Evolutionary conservation across 2,329 filamentous ascomycete genomes (phyloP), one percentile per base, ranked within the genome.

Genomic region (Rugonectria rugulosa): DNA sequence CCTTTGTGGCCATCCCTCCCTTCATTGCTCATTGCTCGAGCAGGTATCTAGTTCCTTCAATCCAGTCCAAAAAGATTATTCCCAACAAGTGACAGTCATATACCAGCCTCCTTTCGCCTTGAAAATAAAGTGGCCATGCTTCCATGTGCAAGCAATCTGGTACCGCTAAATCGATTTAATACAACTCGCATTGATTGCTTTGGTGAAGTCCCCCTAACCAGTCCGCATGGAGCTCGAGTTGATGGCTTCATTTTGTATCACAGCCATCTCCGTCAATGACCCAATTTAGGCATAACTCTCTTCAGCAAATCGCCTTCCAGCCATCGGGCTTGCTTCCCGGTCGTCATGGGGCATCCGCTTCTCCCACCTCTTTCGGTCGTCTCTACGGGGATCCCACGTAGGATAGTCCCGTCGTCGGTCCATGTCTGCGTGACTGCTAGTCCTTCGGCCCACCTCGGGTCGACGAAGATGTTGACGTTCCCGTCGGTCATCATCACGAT

Each of bases 361-460:
- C 14, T 73, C 72, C 62, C 70, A 71, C 41, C 72, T 74, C 57
- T 71, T 72, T 19, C 71, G 68, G 5, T 75, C 69, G 8, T 73
- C 67, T 49, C 69, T 66, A 38, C 72, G 68, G 14, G 64, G 43
- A 29, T 78, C 75, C 62, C 72, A 72, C 6, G 69, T 63, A 6
- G 64, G 64, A 48, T 70, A 65, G 15, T 75, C 73, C 10, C 75
- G 70, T 38, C 74, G 69, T 19, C 79, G 72, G 56, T 81, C 79
- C 27, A 77, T 70, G 56, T 82, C 80, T 20, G 78, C 77, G 56
- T 81, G 79, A 61, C 79, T 82, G 68, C 79, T 81, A 3, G 80
- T 78, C 38, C 80, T 70, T 41, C 78, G 72, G 23, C 75, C 69
- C 12, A 70, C 63, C 2, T 78, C 77, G 2, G 77, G 73, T n/a